phyloP scores from a whole-genome alignment of 805 yeast species.

The Brettanomyces naardenensis region DNA sequence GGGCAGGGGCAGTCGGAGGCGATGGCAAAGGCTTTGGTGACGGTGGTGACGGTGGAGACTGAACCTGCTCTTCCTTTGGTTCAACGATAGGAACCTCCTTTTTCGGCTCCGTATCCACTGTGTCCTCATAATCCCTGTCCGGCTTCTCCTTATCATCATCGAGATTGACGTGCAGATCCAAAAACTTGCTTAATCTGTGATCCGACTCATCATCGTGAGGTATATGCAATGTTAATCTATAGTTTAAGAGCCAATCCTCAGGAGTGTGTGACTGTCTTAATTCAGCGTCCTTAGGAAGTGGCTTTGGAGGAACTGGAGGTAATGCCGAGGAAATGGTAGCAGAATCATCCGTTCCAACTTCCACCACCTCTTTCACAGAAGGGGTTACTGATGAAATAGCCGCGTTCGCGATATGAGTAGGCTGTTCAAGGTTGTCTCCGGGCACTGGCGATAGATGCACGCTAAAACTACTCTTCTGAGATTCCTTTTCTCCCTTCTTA shows the following conservation, averaged over 20 bases:
- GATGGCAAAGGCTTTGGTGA: too few species aligned
- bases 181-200: slow-evolving; percentile 5
- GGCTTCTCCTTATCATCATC: too few species aligned
- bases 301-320: neutral
- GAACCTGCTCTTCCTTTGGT: neutral
- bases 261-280: too few species aligned
- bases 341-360: too few species aligned
- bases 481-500: neutral
- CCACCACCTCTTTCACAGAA: too few species aligned
- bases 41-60: too few species aligned
- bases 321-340: slow-evolving; percentile 1
- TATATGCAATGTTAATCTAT: slow-evolving; percentile 17
- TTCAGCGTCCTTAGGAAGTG: slow-evolving; percentile 5
- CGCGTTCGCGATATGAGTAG: too few species aligned
- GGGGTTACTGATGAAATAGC: too few species aligned
- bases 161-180: slow-evolving; percentile 1
- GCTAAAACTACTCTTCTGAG: too few species aligned
- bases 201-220: slow-evolving; percentile 13
- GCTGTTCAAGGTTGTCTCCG: too few species aligned
- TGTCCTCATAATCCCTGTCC: slow-evolving; percentile 12
- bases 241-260: slow-evolving; percentile 20
- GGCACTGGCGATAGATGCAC: too few species aligned
- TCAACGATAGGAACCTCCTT: neutral
- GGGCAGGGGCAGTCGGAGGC: too few species aligned
- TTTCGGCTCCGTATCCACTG: neutral